A percentile compares a stretch with the other conserved stretches of the same genome.
These are phyloP conservation scores for Sporobolomyces pararoseus DNA, from an alignment of 768 basidiomycete species.

Conservation along the genomic window DNA sequence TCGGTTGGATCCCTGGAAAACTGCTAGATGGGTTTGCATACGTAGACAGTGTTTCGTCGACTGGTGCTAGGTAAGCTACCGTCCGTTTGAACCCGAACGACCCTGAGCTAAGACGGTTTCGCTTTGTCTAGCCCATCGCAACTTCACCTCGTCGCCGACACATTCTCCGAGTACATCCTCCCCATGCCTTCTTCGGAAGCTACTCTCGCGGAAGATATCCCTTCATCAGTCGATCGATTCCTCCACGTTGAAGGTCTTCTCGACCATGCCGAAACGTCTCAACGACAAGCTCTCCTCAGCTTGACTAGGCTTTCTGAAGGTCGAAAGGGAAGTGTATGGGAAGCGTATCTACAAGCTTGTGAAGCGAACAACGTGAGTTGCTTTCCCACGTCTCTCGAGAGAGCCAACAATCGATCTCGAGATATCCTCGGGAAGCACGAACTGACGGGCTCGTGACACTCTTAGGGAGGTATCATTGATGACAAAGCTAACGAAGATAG, in stretches of 20 bases:
- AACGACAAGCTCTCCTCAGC: slow-evolving; percentile 58
- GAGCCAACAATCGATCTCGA: no score
- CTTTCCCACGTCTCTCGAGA: background rate
- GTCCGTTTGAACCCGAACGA: no score
- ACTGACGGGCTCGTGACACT: background rate
- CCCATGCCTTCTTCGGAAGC: slow-evolving; percentile 62
- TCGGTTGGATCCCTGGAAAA: slow-evolving; percentile 85
- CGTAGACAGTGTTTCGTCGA: background rate
- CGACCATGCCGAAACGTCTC: slow-evolving; percentile 53
- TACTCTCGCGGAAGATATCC: slow-evolving; percentile 39
- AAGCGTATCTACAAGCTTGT: slow-evolving; percentile 68
- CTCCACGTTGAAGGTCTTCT: slow-evolving; percentile 68
- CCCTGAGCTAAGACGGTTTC: no score
- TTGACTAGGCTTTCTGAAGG: slow-evolving; percentile 62
- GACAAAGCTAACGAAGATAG: slow-evolving; percentile 61
- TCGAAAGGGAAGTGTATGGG: slow-evolving; percentile 63
- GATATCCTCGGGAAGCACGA: no score
- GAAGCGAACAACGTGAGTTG: slow-evolving; percentile 71
- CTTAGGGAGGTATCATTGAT: slow-evolving; percentile 84
- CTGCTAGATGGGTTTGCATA: slow-evolving; percentile 56
- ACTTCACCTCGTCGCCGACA: slow-evolving; percentile 62
- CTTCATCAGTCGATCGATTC: slow-evolving; percentile 76
- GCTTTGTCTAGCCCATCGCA: background rate
- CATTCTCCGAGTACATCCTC: slow-evolving; percentile 69
- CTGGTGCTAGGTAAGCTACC: background rate